phyloP scores from a whole-genome alignment of 176 grass and related monocot species.

The Chrysopogon serrulatus region DNA sequence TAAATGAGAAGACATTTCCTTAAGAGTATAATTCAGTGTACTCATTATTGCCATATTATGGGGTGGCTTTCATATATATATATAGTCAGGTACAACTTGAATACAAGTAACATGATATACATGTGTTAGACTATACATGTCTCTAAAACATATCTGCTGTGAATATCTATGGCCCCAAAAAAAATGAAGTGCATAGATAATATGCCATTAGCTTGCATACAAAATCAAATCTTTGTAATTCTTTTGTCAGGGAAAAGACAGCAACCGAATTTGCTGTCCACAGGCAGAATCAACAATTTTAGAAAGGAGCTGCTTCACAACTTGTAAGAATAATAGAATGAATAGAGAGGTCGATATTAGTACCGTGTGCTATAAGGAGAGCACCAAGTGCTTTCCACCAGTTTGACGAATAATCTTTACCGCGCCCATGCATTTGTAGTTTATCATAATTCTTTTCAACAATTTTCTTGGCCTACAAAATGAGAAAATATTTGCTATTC shows the following conservation, averaged over 20 bases:
- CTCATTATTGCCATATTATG: not conserved
- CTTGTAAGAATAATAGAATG: not conserved
- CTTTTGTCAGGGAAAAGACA: not conserved
- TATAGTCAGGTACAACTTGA: too few relatives aligned
- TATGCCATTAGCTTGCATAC: not conserved
- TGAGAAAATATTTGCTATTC: slow-evolving; percentile 1
- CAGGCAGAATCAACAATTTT: not conserved
- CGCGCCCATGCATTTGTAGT: slow-evolving; percentile 78
- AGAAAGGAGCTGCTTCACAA: not conserved
- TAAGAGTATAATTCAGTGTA: not conserved
- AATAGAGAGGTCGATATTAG: not conserved
- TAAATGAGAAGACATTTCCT: not conserved
- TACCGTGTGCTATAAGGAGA: slow-evolving; percentile 81
- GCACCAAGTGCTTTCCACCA: slow-evolving; percentile 95
- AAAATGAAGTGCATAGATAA: not conserved
- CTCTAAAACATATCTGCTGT: too few relatives aligned
- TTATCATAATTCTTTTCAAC: slow-evolving; percentile 69
- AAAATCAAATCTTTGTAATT: not conserved
- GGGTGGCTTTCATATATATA: too few relatives aligned
- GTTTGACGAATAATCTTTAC: slow-evolving; percentile 77
- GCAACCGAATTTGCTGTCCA: not conserved
- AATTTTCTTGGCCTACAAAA: slow-evolving; percentile 78
- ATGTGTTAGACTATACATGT: too few relatives aligned
- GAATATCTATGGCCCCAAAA: not conserved
- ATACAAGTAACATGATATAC: too few relatives aligned